Conservation (phyloP, 306 rosid species). For the Benincasa hispida region DNA sequence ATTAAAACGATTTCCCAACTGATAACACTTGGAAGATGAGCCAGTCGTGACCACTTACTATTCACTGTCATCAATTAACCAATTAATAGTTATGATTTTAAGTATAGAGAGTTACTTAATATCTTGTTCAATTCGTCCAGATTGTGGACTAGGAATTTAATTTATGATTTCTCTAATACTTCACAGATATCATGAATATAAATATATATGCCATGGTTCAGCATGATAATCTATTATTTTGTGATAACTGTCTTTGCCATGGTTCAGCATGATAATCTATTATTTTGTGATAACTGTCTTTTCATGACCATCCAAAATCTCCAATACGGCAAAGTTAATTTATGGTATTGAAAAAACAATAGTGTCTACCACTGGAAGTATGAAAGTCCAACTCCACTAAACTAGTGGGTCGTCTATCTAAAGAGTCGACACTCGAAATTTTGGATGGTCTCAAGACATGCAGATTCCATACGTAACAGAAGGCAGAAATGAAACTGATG, state of each 20-base stretch:
- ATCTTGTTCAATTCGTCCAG: too few species aligned
- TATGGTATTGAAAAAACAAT: neutral
- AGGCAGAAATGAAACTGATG: neutral
- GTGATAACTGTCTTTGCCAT: neutral
- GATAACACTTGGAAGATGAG: neutral
- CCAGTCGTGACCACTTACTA: neutral
- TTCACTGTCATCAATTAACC: neutral
- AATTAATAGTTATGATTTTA: neutral
- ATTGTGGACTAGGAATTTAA: neutral
- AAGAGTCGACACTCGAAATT: neutral
- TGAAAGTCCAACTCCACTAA: neutral
- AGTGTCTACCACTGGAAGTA: neutral
- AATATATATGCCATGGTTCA: neutral
- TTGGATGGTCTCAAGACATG: neutral
- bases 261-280: too few species aligned
- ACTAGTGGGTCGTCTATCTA: neutral
- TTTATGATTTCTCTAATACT: neutral
- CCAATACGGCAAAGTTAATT: neutral
- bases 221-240: too few species aligned
- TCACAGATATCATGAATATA: neutral
- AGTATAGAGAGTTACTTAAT: too few species aligned
- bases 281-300: neutral
- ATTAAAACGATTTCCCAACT: neutral
- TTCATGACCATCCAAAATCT: neutral
- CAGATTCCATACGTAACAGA: neutral